A percentile compares a stretch with the other conserved stretches of the same genome.
Conservation (phyloP, 495 filamentous ascomycete species). For the Barbatosphaeria neglecta region DNA sequence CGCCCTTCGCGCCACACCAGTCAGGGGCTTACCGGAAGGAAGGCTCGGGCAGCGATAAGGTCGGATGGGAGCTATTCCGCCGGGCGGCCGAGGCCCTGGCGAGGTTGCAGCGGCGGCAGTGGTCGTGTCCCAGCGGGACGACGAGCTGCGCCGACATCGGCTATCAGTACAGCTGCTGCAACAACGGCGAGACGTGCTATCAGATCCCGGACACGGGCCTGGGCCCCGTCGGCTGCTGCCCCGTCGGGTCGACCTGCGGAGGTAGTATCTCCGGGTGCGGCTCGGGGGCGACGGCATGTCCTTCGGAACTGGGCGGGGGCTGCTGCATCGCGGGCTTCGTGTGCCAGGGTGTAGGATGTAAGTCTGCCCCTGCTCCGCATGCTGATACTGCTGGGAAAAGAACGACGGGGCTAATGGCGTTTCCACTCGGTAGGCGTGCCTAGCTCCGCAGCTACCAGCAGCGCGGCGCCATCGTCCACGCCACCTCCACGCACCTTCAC, state of each 20-base stretch:
- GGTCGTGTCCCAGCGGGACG: slow-evolving; percentile 65
- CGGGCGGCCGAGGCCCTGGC: slow-evolving; percentile 25
- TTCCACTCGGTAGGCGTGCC: slow-evolving; percentile 23
- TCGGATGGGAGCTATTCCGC: slow-evolving; percentile 9
- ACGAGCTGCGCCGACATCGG: slow-evolving; percentile 54
- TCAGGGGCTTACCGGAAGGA: slow-evolving; percentile 9
- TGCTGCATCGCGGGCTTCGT: slow-evolving; percentile 77
- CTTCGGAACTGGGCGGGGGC: slow-evolving; percentile 60
- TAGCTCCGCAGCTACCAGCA: slow-evolving; percentile 26
- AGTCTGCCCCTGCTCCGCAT: slow-evolving; percentile 19
- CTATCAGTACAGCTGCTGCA: slow-evolving; percentile 68
- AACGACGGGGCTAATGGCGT: neutral
- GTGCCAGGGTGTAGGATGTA: slow-evolving; percentile 74
- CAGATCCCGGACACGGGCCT: slow-evolving; percentile 59
- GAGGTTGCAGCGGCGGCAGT: slow-evolving; percentile 39
- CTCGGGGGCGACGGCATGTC: slow-evolving; percentile 55
- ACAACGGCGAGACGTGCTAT: slow-evolving; percentile 52
- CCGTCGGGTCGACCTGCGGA: slow-evolving; percentile 54
- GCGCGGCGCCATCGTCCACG: slow-evolving; percentile 31
- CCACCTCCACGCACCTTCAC: slow-evolving; percentile 4
- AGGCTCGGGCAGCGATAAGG: slow-evolving; percentile 1
- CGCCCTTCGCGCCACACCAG: slow-evolving; percentile 26
- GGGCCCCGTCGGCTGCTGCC: slow-evolving; percentile 81
- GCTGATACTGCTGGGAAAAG: neutral
- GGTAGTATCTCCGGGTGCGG: slow-evolving; percentile 53